Evolutionary conservation across 2,329 filamentous ascomycete genomes (phyloP).

Genomic region (Truncatella angustata): DNA sequence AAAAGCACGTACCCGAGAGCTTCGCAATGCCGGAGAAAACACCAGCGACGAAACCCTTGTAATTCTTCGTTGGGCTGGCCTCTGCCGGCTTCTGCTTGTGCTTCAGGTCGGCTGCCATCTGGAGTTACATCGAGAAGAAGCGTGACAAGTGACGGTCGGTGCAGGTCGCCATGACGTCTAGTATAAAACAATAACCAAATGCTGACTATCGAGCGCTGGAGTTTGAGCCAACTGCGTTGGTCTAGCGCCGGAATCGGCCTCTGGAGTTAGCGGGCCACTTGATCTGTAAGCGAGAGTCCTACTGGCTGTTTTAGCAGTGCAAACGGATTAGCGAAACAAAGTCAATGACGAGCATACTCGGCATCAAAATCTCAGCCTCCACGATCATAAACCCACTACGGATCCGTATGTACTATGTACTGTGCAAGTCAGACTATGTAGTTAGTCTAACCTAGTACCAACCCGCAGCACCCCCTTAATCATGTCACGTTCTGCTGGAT

Average conservation of each 20-base stretch:
- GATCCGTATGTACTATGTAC: too few relatives aligned
- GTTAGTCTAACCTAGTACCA: too few relatives aligned
- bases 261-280: neutral
- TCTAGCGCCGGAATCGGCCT: constrained; percentile 6
- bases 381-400: too few relatives aligned
- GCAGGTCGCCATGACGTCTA: neutral
- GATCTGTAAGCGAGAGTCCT: too few relatives aligned
- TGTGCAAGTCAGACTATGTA: too few relatives aligned
- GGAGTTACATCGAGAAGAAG: constrained; percentile 15
- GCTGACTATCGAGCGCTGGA: neutral
- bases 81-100: constrained; percentile 32
- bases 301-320: neutral
- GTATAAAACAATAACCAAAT: neutral
- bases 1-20: constrained; percentile 63
- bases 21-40: constrained; percentile 94
- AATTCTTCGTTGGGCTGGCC: constrained; percentile 51
- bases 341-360: too few relatives aligned
- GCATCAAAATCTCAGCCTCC: too few relatives aligned
- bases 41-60: constrained; percentile 97
- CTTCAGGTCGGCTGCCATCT: constrained; percentile 31
- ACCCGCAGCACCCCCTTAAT: too few relatives aligned
- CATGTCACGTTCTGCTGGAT: too few relatives aligned
- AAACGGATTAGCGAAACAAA: too few relatives aligned
- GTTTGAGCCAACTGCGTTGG: neutral
- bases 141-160: neutral